These are phyloP conservation scores for Epichloe glyceriae DNA, from an alignment of 2,329 filamentous ascomycete genomes.

Conservation along the genomic window DNA sequence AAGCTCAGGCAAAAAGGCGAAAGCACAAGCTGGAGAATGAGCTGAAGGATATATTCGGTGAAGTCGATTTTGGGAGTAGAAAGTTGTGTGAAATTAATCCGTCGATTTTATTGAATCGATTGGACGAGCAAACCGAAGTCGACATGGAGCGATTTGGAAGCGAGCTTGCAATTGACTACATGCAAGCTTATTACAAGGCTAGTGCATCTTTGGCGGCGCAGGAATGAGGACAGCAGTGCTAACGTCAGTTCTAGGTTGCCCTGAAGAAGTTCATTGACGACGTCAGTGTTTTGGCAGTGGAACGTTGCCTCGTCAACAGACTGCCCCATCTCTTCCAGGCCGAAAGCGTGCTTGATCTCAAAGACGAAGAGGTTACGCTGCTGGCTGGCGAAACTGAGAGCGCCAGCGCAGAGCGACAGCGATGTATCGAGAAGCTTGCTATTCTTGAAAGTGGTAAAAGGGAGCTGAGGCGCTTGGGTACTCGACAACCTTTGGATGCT, in stretches of 20 bases:
- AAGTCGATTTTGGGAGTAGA: background rate
- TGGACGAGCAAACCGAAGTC: background rate
- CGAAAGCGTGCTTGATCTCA: slow-evolving; percentile 9
- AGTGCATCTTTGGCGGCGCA: background rate
- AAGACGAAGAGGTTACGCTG: slow-evolving; percentile 4
- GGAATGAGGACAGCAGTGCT: background rate
- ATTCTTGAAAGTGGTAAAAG: background rate
- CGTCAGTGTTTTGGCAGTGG: slow-evolving; percentile 14
- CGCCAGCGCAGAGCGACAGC: background rate
- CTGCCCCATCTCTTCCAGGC: slow-evolving; percentile 11
- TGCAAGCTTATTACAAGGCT: slow-evolving; percentile 30
- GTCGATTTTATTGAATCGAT: background rate
- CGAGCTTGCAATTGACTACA: slow-evolving; percentile 18
- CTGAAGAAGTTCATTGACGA: slow-evolving; percentile 12
- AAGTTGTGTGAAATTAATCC: background rate
- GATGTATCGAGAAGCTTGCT: slow-evolving; percentile 1
- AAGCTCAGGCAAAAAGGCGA: slow-evolving; percentile 10
- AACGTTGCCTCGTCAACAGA: slow-evolving; percentile 10
- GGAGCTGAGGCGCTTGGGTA: background rate
- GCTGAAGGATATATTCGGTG: background rate
- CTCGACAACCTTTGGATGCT: background rate
- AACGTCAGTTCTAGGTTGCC: slow-evolving; percentile 8
- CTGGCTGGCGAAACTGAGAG: slow-evolving; percentile 2
- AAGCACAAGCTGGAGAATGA: background rate
- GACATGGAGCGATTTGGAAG: slow-evolving; percentile 3